Base-by-base conservation (phyloP, 441 rosid species). In the Rhodomyrtus psidioides region DNA sequence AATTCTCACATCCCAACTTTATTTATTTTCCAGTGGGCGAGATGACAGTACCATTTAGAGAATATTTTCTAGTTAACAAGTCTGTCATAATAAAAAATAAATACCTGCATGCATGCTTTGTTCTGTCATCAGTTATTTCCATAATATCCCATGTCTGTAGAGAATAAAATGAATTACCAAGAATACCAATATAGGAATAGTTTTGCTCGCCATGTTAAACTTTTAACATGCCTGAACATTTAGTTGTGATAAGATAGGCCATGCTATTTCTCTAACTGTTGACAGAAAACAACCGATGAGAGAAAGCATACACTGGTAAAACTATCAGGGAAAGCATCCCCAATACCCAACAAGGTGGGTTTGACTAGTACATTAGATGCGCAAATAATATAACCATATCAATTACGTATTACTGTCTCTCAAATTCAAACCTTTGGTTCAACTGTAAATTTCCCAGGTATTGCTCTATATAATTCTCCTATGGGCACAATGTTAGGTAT, bases 401-500 rank as follows among this genome's bases (percentile, higher is more conserved):
- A 65, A 65, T 9, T 65, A 34, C 0, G 2, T 65, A 65, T 30
- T 62, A 46, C 28, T 23, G 74, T 28, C 5, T 39, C 28, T 28
- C 56, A 62, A 55, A 81, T 54, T 65, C 85, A 62, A 83, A 94
- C 99, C 98, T 92, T 93, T 84, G 87, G 83, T 74, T 93, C 96
- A 55, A 95, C 85, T 12, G 83, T 90, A 86, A 90, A 94, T 62
- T 91, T 82, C n/a, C 92, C 93, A 30, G 92, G 91, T 83, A 97
- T 84, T 79, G 89, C 84, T 86, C 90, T 84, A n/a, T 56, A 85
- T 53, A 97, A 89, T 79, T 93, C 95, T 89, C 93, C 89, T 44
- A 86, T 86, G 16, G 91, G 89, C 87, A 96, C 92, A 84, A 86
- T 62, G 53, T 82, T 70, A 15, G 99, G 98, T 86, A 96, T 94